phyloP scores from a whole-genome alignment of 441 rosid genomes.

The Populus hybrid region DNA sequence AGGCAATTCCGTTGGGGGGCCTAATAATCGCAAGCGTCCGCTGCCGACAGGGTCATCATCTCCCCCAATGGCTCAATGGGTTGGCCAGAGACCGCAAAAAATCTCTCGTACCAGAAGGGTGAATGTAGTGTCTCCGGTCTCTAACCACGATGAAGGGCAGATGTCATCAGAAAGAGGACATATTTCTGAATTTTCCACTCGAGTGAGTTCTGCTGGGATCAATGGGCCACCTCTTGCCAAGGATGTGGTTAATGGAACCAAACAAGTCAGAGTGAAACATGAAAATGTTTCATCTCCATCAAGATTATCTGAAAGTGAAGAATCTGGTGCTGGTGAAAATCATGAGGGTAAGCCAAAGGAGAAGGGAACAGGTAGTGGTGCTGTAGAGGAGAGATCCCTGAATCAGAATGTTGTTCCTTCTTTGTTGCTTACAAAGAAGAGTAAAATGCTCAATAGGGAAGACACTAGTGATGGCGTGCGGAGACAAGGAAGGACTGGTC shows the following conservation, averaged over 20 bases:
- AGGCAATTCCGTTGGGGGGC: constrained; percentile 31
- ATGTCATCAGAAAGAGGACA: constrained; percentile 39
- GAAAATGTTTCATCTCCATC: constrained; percentile 51
- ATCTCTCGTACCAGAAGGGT: constrained; percentile 58
- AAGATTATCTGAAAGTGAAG: constrained; percentile 58
- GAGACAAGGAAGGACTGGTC: constrained; percentile 51
- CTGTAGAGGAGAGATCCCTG: constrained; percentile 35
- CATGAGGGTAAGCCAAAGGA: constrained; percentile 39
- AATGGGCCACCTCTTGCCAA: constrained; percentile 33
- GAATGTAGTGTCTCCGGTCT: constrained; percentile 56
- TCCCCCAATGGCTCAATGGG: constrained; percentile 62
- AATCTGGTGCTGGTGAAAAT: constrained; percentile 46
- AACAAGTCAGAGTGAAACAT: constrained; percentile 38
- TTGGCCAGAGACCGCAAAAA: constrained; percentile 60
- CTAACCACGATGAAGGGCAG: constrained; percentile 48
- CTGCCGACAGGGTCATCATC: constrained; percentile 50
- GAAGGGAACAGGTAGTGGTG: constrained; percentile 32
- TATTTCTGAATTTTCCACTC: constrained; percentile 35
- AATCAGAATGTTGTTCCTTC: constrained; percentile 34
- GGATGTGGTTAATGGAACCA: constrained; percentile 31
- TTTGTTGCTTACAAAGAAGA: constrained; percentile 33
- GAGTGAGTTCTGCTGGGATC: constrained; percentile 35
- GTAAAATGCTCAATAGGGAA: constrained; percentile 34
- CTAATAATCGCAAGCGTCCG: constrained; percentile 46
- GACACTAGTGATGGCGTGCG: constrained; percentile 45